A percentile compares a stretch with the other conserved stretches of the same genome.
Evolutionary conservation across 257 asterid genomes (phyloP).

Genomic region (Cynanchum wilfordii): DNA sequence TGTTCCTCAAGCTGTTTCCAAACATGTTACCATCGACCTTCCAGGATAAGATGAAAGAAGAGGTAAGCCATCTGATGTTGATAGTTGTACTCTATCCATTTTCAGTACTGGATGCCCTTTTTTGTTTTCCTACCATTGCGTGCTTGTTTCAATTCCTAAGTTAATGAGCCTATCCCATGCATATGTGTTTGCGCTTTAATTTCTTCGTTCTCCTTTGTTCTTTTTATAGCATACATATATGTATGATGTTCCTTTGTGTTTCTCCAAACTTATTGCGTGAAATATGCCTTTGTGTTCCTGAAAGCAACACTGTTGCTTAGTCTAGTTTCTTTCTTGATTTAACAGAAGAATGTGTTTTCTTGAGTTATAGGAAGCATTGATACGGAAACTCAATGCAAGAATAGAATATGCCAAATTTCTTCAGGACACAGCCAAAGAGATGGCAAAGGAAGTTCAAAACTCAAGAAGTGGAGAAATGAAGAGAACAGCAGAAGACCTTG

Average conservation of each 20-base stretch:
- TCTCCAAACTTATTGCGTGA: not conserved
- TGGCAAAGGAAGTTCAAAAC: constrained; percentile 88
- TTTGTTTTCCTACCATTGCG: not conserved
- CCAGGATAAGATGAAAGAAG: constrained; percentile 95
- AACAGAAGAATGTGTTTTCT: constrained; percentile 8
- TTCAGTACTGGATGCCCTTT: too few relatives aligned
- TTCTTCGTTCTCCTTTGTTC: not conserved
- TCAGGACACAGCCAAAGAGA: constrained; percentile 80
- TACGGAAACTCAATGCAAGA: constrained; percentile 68
- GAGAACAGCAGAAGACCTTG: constrained; percentile 93
- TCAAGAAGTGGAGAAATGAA: constrained; percentile 70
- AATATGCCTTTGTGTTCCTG: not conserved
- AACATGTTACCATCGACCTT: constrained; percentile 91
- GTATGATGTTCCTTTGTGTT: not conserved
- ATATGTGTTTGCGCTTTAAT: not conserved
- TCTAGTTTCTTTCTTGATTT: not conserved
- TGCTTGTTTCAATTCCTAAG: not conserved
- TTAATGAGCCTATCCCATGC: not conserved
- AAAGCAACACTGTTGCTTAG: not conserved
- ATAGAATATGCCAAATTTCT: constrained; percentile 85
- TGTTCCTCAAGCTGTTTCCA: constrained; percentile 76
- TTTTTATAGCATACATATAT: not conserved
- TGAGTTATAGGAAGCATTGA: constrained; percentile 63
- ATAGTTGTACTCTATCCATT: not conserved
- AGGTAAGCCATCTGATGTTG: constrained; percentile 41